A percentile compares a stretch with the other conserved stretches of the same genome.
Conservation (phyloP, 2,329 filamentous ascomycete genomes). For the Fusarium sororula region DNA sequence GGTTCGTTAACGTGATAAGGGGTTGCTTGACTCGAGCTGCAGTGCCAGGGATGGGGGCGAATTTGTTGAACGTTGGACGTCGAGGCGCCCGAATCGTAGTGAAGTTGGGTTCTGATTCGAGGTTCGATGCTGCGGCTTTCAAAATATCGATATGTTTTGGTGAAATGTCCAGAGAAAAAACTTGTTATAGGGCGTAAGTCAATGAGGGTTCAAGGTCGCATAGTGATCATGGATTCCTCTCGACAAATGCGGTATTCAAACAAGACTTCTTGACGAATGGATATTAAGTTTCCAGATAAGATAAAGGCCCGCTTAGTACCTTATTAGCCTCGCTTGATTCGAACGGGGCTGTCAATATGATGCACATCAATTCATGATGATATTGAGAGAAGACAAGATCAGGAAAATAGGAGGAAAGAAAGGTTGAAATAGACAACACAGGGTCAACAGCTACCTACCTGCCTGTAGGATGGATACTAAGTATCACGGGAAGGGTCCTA, state of each 20-base stretch:
- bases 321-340: not conserved
- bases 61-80: constrained; percentile 18
- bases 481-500: not conserved
- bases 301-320: not conserved
- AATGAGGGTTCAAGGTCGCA: constrained; percentile 22
- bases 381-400: not conserved
- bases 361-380: not conserved
- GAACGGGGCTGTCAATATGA: not conserved
- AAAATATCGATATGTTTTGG: constrained; percentile 2
- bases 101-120: not conserved
- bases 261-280: not conserved
- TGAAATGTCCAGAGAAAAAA: constrained; percentile 2
- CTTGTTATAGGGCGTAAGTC: not conserved
- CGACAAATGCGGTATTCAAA: constrained; percentile 13
- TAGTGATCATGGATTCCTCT: not conserved
- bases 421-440: not conserved
- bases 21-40: constrained; percentile 8
- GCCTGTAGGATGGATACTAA: not conserved
- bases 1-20: constrained; percentile 17
- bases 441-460: not conserved
- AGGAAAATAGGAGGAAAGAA: not conserved
- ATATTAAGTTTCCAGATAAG: not conserved
- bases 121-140: not conserved
- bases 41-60: not conserved
- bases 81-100: constrained; percentile 7